Evolutionary conservation across 2,329 filamentous ascomycete species (phyloP).

Genomic region (Corynespora cassiicola): DNA sequence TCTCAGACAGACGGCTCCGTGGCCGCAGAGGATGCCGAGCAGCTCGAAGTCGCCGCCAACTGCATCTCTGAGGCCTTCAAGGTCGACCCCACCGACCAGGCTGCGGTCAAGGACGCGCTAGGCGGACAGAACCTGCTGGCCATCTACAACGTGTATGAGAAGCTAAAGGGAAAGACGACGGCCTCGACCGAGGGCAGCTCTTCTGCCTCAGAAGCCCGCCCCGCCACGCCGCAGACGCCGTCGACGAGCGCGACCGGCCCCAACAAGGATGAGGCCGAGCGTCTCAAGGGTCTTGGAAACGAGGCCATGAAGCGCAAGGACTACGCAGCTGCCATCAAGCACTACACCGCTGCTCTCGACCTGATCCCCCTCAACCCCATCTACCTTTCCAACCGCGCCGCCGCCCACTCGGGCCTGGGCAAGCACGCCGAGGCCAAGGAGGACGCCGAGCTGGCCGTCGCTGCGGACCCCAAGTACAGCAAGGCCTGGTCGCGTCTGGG

Average conservation of each 20-base stretch:
- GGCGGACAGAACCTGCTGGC: constrained; percentile 86
- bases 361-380: constrained; percentile 88
- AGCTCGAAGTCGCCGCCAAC: constrained; percentile 90
- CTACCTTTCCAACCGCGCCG: constrained; percentile 96
- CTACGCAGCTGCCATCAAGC: constrained; percentile 79
- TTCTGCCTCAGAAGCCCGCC: constrained; percentile 49
- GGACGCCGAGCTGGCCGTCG: constrained; percentile 90
- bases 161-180: constrained; percentile 74
- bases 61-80: constrained; percentile 97
- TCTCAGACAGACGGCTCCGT: constrained; percentile 90
- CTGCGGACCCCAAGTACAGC: constrained; percentile 89
- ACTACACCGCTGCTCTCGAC: constrained; percentile 86
- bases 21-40: constrained; percentile 85
- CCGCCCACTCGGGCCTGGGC: constrained; percentile 83
- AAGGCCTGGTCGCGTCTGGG: constrained; percentile 97
- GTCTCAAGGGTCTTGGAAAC: constrained; percentile 89
- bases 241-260: constrained; percentile 45
- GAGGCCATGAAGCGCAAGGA: constrained; percentile 95
- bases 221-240: constrained; percentile 47
- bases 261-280: constrained; percentile 81
- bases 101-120: constrained; percentile 76
- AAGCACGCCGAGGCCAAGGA: constrained; percentile 84
- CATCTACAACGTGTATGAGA: constrained; percentile 97
- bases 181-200: constrained; percentile 52
- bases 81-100: constrained; percentile 81